phyloP scores from a whole-genome alignment of 1,139 yeast genomes.

The Pichia sp. region DNA sequence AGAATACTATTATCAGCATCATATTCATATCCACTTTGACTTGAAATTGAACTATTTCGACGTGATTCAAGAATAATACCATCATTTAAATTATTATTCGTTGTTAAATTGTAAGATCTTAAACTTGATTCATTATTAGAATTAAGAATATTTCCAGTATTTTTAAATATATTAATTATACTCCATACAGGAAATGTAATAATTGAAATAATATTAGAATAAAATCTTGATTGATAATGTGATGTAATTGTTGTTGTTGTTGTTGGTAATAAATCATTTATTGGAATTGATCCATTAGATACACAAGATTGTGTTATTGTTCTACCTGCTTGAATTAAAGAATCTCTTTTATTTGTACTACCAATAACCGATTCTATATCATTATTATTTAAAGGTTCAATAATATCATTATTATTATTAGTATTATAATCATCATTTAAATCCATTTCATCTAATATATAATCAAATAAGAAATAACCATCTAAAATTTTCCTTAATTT shows the following conservation, averaged over 20 bases:
- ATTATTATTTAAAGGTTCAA: neutral
- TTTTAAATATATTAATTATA: too few relatives aligned
- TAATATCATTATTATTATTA: conserved; percentile 11
- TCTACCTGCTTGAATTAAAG: conserved; percentile 22
- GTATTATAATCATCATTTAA: conserved; percentile 8
- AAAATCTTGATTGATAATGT: too few relatives aligned
- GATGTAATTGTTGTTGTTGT: too few relatives aligned
- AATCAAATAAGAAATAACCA: conserved; percentile 35
- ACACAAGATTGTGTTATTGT: conserved; percentile 19
- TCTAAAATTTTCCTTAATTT: conserved; percentile 38
- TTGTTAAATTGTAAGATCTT: conserved; percentile 3
- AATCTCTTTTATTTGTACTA: conserved; percentile 14
- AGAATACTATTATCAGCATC: conserved; percentile 26
- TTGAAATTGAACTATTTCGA: too few relatives aligned
- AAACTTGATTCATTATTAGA: neutral
- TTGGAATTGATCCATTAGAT: neutral
- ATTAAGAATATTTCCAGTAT: too few relatives aligned
- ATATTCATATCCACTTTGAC: conserved; percentile 21
- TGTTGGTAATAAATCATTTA: conserved; percentile 5
- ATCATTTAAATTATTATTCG: conserved; percentile 1
- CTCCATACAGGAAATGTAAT: too few relatives aligned
- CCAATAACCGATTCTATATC: conserved; percentile 8
- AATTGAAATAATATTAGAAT: too few relatives aligned
- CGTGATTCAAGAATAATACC: conserved; percentile 15
- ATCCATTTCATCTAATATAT: conserved; percentile 35